phyloP scores from a whole-genome alignment of 163 green algal genomes.

The Scenedesmus sp. region DNA sequence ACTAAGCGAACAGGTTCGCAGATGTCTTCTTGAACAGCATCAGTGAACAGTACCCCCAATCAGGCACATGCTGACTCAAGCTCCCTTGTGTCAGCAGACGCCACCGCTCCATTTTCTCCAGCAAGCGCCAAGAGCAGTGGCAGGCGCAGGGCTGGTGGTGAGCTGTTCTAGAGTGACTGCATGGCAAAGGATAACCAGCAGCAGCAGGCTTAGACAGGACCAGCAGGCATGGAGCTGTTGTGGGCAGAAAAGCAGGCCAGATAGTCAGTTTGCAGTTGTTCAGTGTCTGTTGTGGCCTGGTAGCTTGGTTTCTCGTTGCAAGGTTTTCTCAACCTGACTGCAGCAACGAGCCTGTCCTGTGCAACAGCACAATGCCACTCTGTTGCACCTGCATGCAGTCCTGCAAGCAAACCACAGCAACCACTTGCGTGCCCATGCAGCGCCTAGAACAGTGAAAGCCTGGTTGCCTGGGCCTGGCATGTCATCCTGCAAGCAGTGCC shows the following conservation, averaged over 20 bases:
- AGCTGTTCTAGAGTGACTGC: not conserved
- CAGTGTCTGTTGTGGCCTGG: not conserved
- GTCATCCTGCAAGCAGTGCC: not conserved
- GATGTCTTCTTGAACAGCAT: not conserved
- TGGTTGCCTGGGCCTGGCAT: not conserved
- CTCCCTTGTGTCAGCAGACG: not conserved
- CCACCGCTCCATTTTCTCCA: slow-evolving; percentile 34
- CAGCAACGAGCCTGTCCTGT: not conserved
- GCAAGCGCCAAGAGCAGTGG: slow-evolving; percentile 49
- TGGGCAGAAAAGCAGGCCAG: not conserved
- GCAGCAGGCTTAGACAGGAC: not conserved
- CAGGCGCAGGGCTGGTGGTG: slow-evolving; percentile 29
- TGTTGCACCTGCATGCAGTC: not conserved
- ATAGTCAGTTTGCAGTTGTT: not conserved
- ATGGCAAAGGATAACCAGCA: not conserved
- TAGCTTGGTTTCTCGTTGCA: not conserved
- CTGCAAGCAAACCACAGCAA: too few species aligned
- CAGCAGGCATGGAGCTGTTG: not conserved
- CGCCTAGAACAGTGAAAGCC: too few species aligned
- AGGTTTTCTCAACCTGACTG: not conserved
- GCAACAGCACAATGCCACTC: not conserved
- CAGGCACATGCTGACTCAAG: not conserved
- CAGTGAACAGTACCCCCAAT: not conserved
- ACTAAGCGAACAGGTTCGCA: slow-evolving; percentile 37
- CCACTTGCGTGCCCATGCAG: too few species aligned